Conservation (phyloP, 208 protist genomes). For the Crithidia fasciculata region DNA sequence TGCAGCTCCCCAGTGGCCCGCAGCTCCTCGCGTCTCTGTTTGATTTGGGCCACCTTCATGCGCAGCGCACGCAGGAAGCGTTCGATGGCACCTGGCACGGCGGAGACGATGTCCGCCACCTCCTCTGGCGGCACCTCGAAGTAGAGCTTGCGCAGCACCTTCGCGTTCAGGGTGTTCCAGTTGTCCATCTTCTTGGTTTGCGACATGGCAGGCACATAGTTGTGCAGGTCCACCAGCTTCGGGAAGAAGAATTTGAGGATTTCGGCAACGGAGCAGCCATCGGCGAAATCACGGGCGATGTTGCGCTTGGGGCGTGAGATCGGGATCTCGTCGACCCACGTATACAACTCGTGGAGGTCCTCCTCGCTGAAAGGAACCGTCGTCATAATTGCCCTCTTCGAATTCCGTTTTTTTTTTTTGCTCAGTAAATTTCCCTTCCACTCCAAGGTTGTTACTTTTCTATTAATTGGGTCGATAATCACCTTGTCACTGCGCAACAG, state of each 20-base stretch:
- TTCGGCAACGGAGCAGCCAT: slow-evolving; percentile 97
- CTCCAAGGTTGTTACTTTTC: too few relatives aligned
- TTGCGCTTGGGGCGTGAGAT: slow-evolving; percentile 97
- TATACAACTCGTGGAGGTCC: slow-evolving; percentile 96
- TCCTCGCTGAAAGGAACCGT: slow-evolving; percentile 90
- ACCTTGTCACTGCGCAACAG: too few relatives aligned
- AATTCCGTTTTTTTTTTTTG: not conserved
- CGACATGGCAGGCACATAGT: slow-evolving; percentile 94
- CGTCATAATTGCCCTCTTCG: slow-evolving; percentile 24
- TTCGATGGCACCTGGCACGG: slow-evolving; percentile 93
- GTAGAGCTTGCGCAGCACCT: slow-evolving; percentile 95
- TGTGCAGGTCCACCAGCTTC: slow-evolving; percentile 98
- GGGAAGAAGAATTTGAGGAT: slow-evolving; percentile 97
- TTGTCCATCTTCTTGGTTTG: slow-evolving; percentile 95
- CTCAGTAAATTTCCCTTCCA: not conserved
- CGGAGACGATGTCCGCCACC: slow-evolving; percentile 89
- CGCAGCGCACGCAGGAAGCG: slow-evolving; percentile 92
- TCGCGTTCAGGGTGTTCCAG: slow-evolving; percentile 96
- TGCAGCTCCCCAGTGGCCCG: slow-evolving; percentile 10
- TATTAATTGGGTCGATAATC: too few relatives aligned
- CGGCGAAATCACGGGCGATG: slow-evolving; percentile 97
- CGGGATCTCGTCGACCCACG: slow-evolving; percentile 97
- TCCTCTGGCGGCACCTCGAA: slow-evolving; percentile 90
- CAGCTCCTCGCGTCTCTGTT: slow-evolving; percentile 47
- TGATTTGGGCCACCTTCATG: slow-evolving; percentile 90